Conservation (phyloP, 1,284 basidiomycete species). For the Porphyrellus sp. region DNA sequence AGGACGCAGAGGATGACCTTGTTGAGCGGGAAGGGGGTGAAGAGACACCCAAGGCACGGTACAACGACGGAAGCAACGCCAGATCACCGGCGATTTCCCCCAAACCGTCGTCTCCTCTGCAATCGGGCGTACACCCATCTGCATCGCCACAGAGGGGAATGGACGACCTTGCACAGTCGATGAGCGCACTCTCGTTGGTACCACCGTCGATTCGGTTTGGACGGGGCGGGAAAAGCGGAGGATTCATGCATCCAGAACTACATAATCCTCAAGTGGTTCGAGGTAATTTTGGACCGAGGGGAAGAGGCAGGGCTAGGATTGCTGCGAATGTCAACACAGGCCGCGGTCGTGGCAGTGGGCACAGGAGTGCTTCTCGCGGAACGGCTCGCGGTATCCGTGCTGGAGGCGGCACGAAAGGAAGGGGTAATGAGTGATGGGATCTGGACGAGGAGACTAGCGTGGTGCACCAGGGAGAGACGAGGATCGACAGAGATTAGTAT, state of each 20-base stretch:
- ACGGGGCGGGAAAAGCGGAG: conserved; percentile 52
- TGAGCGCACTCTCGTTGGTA: conserved; percentile 64
- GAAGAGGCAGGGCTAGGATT: conserved; percentile 34
- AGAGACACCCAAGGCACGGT: conserved; percentile 30
- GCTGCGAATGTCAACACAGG: conserved; percentile 19
- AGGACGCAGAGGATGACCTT: conserved; percentile 8
- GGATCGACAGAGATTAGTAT: too few relatives aligned
- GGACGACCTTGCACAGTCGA: conserved; percentile 45
- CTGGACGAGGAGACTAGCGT: too few relatives aligned
- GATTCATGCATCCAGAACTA: conserved; percentile 40
- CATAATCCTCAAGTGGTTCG: conserved; percentile 33
- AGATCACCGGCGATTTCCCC: conserved; percentile 28
- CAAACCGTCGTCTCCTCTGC: conserved; percentile 18
- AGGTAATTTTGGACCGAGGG: conserved; percentile 31
- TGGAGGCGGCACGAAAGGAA: conserved; percentile 10
- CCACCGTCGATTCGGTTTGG: conserved; percentile 69
- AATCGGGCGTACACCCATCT: conserved; percentile 7
- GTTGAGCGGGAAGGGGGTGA: conserved; percentile 27
- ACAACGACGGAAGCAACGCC: conserved; percentile 12
- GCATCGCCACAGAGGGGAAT: conserved; percentile 26
- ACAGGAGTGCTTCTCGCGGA: conserved; percentile 20
- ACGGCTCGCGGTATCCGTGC: conserved; percentile 6
- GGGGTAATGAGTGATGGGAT: conserved; percentile 4
- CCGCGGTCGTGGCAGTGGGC: conserved; percentile 15
- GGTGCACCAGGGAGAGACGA: too few relatives aligned